Percentiles rank a stretch among this genome's conserved stretches.
Evolutionary conservation across 2,329 filamentous ascomycete genomes (phyloP).

Genomic region (Cytospora leucostoma): DNA sequence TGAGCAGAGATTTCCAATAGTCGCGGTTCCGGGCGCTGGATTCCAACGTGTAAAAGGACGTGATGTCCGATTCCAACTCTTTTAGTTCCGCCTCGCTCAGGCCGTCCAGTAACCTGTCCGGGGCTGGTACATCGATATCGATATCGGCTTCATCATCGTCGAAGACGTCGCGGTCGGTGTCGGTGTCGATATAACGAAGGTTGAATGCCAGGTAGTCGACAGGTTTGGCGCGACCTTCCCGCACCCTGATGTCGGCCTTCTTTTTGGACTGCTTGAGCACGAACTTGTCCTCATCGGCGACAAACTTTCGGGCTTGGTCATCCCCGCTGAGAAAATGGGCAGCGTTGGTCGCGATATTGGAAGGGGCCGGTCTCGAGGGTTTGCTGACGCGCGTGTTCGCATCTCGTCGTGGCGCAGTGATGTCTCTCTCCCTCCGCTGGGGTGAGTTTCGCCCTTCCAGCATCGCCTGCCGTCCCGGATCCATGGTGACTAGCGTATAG

Average conservation of each 20-base stretch:
- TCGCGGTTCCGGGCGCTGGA: slow-evolving; percentile 74
- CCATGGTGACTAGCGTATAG: slow-evolving; percentile 43
- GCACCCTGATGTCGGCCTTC: slow-evolving; percentile 92
- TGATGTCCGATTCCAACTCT: slow-evolving; percentile 81
- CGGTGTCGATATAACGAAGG: slow-evolving; percentile 81
- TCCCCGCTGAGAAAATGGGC: slow-evolving; percentile 67
- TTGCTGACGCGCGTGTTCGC: slow-evolving; percentile 59
- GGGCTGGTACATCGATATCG: slow-evolving; percentile 74
- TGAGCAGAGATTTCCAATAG: slow-evolving; percentile 90
- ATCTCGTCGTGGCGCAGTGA: slow-evolving; percentile 59
- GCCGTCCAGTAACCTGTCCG: slow-evolving; percentile 76
- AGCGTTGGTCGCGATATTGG: slow-evolving; percentile 35
- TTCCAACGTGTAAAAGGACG: slow-evolving; percentile 79
- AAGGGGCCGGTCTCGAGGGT: slow-evolving; percentile 39
- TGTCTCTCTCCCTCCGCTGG: slow-evolving; percentile 43
- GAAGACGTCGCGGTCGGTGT: slow-evolving; percentile 77
- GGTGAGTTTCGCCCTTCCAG: slow-evolving; percentile 50
- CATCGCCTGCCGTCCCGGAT: slow-evolving; percentile 58
- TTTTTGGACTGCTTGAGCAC: slow-evolving; percentile 97
- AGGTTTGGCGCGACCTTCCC: slow-evolving; percentile 84
- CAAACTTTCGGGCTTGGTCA: slow-evolving; percentile 78
- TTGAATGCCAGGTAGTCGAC: slow-evolving; percentile 95
- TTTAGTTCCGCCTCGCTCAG: slow-evolving; percentile 66
- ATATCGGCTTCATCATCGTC: slow-evolving; percentile 79
- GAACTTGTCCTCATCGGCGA: slow-evolving; percentile 93